Evolutionary conservation across 352 stramenopile genomes (phyloP).

Genomic region (Thalassiosira hispida): DNA sequence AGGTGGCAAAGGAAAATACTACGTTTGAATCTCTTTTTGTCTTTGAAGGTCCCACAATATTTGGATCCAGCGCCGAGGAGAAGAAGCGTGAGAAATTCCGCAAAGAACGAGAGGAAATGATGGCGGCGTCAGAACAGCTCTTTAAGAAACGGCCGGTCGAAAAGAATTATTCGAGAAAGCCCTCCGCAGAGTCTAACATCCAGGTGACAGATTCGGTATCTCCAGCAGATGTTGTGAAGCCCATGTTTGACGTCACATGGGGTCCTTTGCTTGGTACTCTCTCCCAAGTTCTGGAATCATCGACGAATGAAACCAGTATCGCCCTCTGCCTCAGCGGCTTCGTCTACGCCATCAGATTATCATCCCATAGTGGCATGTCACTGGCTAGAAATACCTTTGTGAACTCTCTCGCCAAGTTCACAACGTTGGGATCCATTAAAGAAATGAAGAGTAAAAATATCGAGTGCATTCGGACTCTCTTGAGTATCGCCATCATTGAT

Average conservation of each 20-base stretch:
- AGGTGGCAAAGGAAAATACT: conserved; percentile 57
- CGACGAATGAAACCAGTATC: conserved; percentile 91
- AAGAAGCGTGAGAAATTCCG: conserved; percentile 86
- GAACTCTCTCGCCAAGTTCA: conserved; percentile 96
- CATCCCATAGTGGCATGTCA: conserved; percentile 89
- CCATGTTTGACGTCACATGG: conserved; percentile 99
- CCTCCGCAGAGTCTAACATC: conserved; percentile 12
- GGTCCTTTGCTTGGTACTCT: conserved; percentile 95
- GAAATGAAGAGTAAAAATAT: conserved; percentile 98
- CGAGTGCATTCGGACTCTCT: conserved; percentile 94
- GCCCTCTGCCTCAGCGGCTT: conserved; percentile 94
- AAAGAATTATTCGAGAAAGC: conserved; percentile 33
- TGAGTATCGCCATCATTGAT: conserved; percentile 96
- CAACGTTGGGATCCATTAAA: conserved; percentile 92
- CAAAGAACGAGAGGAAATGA: conserved; percentile 88
- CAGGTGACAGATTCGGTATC: conserved; percentile 65
- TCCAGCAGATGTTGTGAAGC: conserved; percentile 84
- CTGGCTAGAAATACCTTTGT: conserved; percentile 95
- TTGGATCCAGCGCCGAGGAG: conserved; percentile 68
- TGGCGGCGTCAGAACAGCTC: conserved; percentile 80
- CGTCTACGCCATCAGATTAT: conserved; percentile 93
- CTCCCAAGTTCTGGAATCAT: conserved; percentile 95
- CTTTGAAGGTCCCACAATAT: conserved; percentile 68
- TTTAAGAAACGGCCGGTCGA: conserved; percentile 70
- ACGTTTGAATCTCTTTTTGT: conserved; percentile 76